Percentiles rank a stretch among this genome's conserved stretches.
phyloP scores from a whole-genome alignment of 345 rosid species.

The Pugionium dolabratum region DNA sequence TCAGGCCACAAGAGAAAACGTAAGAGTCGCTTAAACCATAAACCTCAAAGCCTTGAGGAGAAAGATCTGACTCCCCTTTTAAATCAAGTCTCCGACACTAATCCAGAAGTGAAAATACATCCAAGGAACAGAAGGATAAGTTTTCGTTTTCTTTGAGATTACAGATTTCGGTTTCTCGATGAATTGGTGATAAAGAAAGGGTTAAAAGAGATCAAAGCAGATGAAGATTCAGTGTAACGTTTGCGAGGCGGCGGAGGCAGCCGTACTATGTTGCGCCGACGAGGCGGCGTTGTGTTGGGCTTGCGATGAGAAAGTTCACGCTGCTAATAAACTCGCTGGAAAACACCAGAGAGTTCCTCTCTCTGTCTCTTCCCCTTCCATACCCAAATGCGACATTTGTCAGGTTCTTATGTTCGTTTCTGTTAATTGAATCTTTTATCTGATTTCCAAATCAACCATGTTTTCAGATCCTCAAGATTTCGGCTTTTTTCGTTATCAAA shows the following conservation, averaged over 20 bases:
- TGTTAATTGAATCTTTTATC: not conserved
- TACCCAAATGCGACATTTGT: constrained; percentile 94
- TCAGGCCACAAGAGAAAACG: constrained; percentile 25
- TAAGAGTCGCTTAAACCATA: constrained; percentile 44
- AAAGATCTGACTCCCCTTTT: constrained; percentile 13
- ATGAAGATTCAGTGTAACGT: constrained; percentile 99
- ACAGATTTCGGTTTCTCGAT: not conserved
- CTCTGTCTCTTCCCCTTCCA: constrained; percentile 60
- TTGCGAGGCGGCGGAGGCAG: constrained; percentile 91
- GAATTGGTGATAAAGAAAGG: constrained; percentile 16
- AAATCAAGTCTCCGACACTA: constrained; percentile 17
- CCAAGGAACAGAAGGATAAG: not conserved
- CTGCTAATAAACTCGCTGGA: constrained; percentile 93
- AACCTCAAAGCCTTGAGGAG: constrained; percentile 32
- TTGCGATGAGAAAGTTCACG: constrained; percentile 89
- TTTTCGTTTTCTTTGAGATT: constrained; percentile 3
- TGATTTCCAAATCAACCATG: not conserved
- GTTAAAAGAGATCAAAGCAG: not conserved
- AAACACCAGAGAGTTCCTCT: constrained; percentile 95
- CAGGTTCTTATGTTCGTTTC: constrained; percentile 45
- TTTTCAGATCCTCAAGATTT: not conserved
- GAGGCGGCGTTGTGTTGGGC: constrained; percentile 96
- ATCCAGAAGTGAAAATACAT: not conserved
- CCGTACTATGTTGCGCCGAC: constrained; percentile 95
- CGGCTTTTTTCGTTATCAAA: not conserved